Evolutionary conservation across 495 filamentous ascomycete species (phyloP).

Genomic region (Daldinia bambusicola): DNA sequence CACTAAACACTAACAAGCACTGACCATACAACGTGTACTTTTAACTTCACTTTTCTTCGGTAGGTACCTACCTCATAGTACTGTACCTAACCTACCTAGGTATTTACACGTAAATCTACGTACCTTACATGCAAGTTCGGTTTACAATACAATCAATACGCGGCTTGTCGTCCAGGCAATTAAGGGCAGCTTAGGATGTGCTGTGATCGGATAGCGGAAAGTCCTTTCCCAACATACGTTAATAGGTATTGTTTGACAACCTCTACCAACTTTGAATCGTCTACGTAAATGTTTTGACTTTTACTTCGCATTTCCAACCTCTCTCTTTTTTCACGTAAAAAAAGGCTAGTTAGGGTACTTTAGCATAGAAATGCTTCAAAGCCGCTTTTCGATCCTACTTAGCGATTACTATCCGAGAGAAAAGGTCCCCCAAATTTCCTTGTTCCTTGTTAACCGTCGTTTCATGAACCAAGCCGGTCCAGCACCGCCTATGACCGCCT

Average conservation of each 20-base stretch:
- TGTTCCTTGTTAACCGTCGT: constrained; percentile 32
- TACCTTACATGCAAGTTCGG: no score
- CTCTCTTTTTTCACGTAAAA: constrained; percentile 9
- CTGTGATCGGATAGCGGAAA: constrained; percentile 11
- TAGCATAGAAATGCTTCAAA: constrained; percentile 17
- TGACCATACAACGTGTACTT: not conserved
- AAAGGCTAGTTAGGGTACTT: not conserved
- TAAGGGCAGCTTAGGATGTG: constrained; percentile 15
- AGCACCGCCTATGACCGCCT: constrained; percentile 12
- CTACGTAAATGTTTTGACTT: not conserved
- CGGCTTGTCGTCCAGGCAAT: constrained; percentile 37
- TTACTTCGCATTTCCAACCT: constrained; percentile 1
- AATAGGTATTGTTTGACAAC: not conserved
- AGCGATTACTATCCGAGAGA: constrained; percentile 18
- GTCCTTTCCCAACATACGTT: constrained; percentile 1
- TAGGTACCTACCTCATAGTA: no score
- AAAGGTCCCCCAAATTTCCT: not conserved
- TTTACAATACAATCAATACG: not conserved
- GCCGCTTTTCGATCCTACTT: constrained; percentile 18
- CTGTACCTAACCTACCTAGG: no score
- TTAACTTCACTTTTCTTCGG: no score
- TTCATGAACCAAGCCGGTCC: constrained; percentile 25
- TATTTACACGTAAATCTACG: no score
- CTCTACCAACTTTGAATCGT: not conserved
- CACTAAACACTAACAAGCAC: not conserved